Evolutionary conservation across 768 basidiomycete species (phyloP).

Genomic region (Lactarius vividus): DNA sequence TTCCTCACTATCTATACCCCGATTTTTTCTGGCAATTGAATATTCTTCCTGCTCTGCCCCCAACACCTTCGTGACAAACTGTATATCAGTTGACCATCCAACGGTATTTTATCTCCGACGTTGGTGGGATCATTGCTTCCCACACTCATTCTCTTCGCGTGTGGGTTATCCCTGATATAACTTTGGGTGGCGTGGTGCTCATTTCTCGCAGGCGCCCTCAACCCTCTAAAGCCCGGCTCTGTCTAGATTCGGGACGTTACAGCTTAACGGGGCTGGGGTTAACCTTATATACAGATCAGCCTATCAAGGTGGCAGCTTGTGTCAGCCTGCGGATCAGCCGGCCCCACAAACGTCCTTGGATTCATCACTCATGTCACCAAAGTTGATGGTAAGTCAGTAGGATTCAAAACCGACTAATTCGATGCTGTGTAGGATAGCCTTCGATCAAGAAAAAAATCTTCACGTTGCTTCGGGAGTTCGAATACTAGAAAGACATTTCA

Average conservation of each 20-base stretch:
- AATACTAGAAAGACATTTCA: too few relatives aligned
- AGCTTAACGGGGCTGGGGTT: background rate
- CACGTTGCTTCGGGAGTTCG: background rate
- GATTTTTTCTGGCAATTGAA: too few relatives aligned
- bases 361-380: background rate
- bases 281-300: background rate
- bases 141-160: background rate
- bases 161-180: background rate
- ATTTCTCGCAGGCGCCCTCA: background rate
- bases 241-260: background rate
- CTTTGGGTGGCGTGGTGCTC: background rate
- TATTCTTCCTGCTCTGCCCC: too few relatives aligned
- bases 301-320: background rate
- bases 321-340: background rate
- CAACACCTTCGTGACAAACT: too few relatives aligned
- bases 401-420: background rate
- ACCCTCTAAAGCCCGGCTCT: background rate
- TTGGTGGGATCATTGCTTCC: background rate
- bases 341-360: background rate
- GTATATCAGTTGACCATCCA: too few relatives aligned
- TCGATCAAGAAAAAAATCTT: background rate
- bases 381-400: background rate
- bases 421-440: background rate
- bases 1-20: too few relatives aligned
- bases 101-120: too few relatives aligned